phyloP scores from a whole-genome alignment of 345 rosid species.

The Tarenaya hassleriana region DNA sequence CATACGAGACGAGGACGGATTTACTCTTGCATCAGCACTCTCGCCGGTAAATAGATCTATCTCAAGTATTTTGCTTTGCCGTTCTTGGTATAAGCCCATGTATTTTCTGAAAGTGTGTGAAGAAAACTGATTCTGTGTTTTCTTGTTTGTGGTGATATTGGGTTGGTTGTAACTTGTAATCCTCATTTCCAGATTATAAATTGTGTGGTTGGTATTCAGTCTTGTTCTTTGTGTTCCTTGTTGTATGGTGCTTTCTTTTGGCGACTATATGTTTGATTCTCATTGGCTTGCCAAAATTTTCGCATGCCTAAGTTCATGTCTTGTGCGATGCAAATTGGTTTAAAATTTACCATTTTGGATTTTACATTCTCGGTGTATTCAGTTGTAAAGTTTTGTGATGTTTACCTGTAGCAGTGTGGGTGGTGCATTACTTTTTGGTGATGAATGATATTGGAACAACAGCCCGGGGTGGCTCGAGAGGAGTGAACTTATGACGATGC shows the following conservation, averaged over 20 bases:
- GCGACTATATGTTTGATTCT: not conserved
- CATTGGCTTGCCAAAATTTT: not conserved
- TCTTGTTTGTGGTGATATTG: not conserved
- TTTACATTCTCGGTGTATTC: not conserved
- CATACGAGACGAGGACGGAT: conserved; percentile 26
- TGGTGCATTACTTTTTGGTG: conserved; percentile 42
- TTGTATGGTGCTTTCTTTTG: not conserved
- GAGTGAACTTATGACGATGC: conserved; percentile 49
- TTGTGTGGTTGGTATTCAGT: not conserved
- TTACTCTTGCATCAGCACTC: conserved; percentile 28
- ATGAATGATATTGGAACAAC: conserved; percentile 51
- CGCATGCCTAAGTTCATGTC: not conserved
- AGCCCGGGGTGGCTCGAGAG: conserved; percentile 42
- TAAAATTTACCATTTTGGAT: not conserved
- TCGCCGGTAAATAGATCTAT: conserved; percentile 22
- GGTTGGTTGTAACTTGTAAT: too few species aligned
- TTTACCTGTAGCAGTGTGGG: conserved; percentile 10
- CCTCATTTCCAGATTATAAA: not conserved
- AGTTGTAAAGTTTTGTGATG: conserved; percentile 14
- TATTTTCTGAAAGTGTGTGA: not conserved
- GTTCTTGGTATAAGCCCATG: too few species aligned
- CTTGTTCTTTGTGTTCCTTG: conserved; percentile 1
- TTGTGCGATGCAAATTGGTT: not conserved
- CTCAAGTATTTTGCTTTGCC: not conserved
- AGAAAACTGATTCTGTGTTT: not conserved